Base-by-base conservation (phyloP, 345 rosid genomes). In the Gossypium arboreum region DNA sequence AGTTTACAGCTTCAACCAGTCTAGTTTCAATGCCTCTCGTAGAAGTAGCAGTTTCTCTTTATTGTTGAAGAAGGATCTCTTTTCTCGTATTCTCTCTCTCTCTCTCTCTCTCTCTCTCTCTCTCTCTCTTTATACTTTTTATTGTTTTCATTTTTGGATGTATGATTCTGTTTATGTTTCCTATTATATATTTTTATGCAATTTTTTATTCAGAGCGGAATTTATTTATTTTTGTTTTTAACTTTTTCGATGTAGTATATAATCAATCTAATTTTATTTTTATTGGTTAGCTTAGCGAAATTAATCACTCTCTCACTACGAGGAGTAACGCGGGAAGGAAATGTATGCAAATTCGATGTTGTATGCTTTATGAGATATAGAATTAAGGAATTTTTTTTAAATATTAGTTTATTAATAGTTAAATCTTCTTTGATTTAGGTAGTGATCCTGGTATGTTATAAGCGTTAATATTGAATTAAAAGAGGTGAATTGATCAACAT, bases 1-100 rank as follows among this genome's bases (percentile, higher is more conserved):
- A 9, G 69, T 75, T 2, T 76, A 74, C 77, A 82, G 63, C 75
- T 80, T 85, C 6, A 55, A 86, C 82, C 80, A 74, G 22, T 84
- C 86, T 0, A 77, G 71, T 79, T 88, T 86, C 84, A 80, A 68
- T 76, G 91, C 85, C 56, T 83, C 88, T 85, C 86, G 86, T 29
- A 74, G 87, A 84, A 81, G 41, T 70, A 68, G 81, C 52, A 73
- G 79, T 52, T 74, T 84, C 27, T 79, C 94, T 7, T 76, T 92
- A 75, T 78, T 80, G 52, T 72, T 77, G 75, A 92, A 86, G 84
- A 89, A 85, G 72, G 59, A 83, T 39, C 76, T 86, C 27, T 79
- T 82, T 57, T 81, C 96, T 74, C 81, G 93, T 83, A 89, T 72
- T 79, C 73, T 63, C 78, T 68, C 73, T 27, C 16, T 4, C 27